Evolutionary conservation across 2,329 filamentous ascomycete species (phyloP), one percentile per base, ranked within the genome.

Genomic region (Monosporascus sp.): DNA sequence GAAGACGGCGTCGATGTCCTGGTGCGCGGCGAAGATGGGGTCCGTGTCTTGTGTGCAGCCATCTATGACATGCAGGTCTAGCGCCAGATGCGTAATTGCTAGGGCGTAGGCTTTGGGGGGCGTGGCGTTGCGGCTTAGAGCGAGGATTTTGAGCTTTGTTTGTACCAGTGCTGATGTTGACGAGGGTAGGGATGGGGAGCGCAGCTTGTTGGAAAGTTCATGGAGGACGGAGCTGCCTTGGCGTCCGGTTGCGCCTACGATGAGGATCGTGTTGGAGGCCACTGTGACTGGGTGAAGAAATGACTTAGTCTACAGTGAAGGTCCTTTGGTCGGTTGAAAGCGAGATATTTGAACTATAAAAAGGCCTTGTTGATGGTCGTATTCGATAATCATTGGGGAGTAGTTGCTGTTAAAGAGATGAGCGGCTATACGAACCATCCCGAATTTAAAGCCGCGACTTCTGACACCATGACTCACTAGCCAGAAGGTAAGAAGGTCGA

Each of bases 221-320:
- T 62, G 54, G 7, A 72, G 64, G 27, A 65, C 62, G 27, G 62
- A 63, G 41, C 64, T 60, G 53, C 68, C 70, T 57, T 72, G 70
- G 41, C 70, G 59, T 56, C 70, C 70, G 16, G 70, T 72, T 2
- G 70, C 70, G 49, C 69, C 69, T n/a, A 70, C 63, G 55, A 72
- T 56, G 56, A 71, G 68, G 50, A 72, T 64, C 26, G 11, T 35
- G 31, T 35, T 35, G 31, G 11, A 11, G 4, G 9, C 11, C 31
- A 35, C 2, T 5, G 11, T 14, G 31, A 35, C 31, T 35, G 31
- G 11, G 31, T 14, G 9, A 35, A 14, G 31, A 14, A 35, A 35
- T 35, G 5, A 11, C 31, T 31, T 31, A 11, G 31, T 4, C 31
- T 14, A 35, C 31, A 7, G 31, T 14, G 9, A 14, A 14, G 5